A percentile compares a stretch with the other conserved stretches of the same genome.
phyloP scores from a whole-genome alignment of 2,329 filamentous ascomycete genomes.

The Byssothecium circinans region DNA sequence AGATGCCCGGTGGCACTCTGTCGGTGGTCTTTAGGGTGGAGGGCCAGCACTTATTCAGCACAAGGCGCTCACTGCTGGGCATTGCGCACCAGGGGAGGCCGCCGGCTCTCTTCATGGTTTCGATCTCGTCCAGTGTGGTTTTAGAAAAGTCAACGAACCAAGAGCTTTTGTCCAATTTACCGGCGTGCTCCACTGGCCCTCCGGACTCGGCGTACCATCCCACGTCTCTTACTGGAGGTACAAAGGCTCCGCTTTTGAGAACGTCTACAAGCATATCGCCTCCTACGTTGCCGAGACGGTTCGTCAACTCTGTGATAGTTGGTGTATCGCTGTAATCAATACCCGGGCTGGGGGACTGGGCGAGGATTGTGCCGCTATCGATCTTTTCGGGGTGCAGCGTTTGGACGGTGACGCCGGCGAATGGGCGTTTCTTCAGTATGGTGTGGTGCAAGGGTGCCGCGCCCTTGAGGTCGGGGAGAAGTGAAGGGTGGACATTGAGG shows the following conservation, averaged over 20 bases:
- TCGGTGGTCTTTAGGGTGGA: background rate
- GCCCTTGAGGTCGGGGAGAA: constrained; percentile 84
- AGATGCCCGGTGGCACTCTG: background rate
- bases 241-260: constrained; percentile 64
- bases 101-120: constrained; percentile 61
- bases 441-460: constrained; percentile 85
- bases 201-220: constrained; percentile 28
- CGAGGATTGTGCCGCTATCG: constrained; percentile 75
- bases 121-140: constrained; percentile 59
- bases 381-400: constrained; percentile 77
- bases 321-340: constrained; percentile 54
- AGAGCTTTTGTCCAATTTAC: constrained; percentile 71
- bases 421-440: constrained; percentile 63
- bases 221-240: constrained; percentile 59
- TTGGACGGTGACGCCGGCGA: constrained; percentile 81
- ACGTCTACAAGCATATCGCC: constrained; percentile 70
- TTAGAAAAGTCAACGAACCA: constrained; percentile 62
- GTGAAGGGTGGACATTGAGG: constrained; percentile 88
- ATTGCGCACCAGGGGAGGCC: constrained; percentile 65
- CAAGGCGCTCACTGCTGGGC: constrained; percentile 25
- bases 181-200: constrained; percentile 56
- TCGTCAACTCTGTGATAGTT: constrained; percentile 48
- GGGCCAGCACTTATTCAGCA: constrained; percentile 23
- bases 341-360: constrained; percentile 62
- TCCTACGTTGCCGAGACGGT: constrained; percentile 62